These are phyloP conservation scores for Penicillium silybi DNA, from an alignment of 495 filamentous ascomycete genomes.

Conservation along the genomic window DNA sequence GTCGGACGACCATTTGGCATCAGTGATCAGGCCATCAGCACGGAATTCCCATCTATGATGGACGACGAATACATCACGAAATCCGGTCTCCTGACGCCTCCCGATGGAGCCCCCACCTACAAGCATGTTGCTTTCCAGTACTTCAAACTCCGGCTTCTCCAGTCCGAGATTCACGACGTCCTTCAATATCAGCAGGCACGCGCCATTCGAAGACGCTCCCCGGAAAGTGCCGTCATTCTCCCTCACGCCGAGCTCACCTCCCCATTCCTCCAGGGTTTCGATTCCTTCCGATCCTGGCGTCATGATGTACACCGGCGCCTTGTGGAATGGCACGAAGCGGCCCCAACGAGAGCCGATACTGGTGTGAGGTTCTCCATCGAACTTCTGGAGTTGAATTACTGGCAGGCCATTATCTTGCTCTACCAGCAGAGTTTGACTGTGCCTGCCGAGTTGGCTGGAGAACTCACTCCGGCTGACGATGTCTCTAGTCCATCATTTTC, in stretches of 20 bases:
- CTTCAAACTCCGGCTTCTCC: constrained; percentile 82
- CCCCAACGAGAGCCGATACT: constrained; percentile 70
- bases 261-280: constrained; percentile 78
- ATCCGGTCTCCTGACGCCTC: constrained; percentile 61
- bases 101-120: constrained; percentile 62
- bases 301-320: constrained; percentile 80
- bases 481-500: constrained; percentile 57
- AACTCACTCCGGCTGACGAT: constrained; percentile 67
- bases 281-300: constrained; percentile 84
- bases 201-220: constrained; percentile 43
- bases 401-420: constrained; percentile 96
- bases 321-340: constrained; percentile 80
- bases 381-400: constrained; percentile 92
- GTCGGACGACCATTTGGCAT: constrained; percentile 93
- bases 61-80: constrained; percentile 90
- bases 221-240: constrained; percentile 60
- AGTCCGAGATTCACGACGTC: constrained; percentile 94
- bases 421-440: constrained; percentile 89
- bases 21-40: constrained; percentile 89
- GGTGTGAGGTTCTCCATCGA: constrained; percentile 83
- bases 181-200: constrained; percentile 81
- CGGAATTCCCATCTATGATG: constrained; percentile 81
- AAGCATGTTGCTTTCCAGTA: constrained; percentile 90
- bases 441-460: constrained; percentile 76
- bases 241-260: constrained; percentile 77